phyloP scores from a whole-genome alignment of 2,329 filamentous ascomycete genomes.

The Colletotrichum falcatum region DNA sequence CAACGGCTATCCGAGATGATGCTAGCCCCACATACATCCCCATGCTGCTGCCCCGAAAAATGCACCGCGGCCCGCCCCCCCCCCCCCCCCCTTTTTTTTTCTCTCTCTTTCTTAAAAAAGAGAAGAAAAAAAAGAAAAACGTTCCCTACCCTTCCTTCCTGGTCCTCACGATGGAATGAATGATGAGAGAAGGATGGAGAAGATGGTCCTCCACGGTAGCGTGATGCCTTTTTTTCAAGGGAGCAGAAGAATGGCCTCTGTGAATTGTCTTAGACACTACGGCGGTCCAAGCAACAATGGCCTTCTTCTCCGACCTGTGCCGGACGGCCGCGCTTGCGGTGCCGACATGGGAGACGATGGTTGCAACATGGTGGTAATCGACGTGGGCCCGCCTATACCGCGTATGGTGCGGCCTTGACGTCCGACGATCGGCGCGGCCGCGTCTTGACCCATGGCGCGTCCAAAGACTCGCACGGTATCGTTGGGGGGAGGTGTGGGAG shows the following conservation, averaged over 20 bases:
- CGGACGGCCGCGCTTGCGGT: constrained; percentile 16
- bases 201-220: not conserved
- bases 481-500: too few relatives aligned
- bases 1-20: constrained; percentile 19
- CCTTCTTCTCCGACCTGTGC: constrained; percentile 28
- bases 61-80: constrained; percentile 11
- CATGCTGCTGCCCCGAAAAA: constrained; percentile 26
- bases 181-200: constrained; percentile 22
- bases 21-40: constrained; percentile 31
- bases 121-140: too few relatives aligned
- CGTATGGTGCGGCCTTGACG: not conserved
- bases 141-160: not conserved
- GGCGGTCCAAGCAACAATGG: constrained; percentile 21
- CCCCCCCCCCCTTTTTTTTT: too few relatives aligned
- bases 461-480: constrained; percentile 1
- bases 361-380: not conserved
- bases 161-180: constrained; percentile 19
- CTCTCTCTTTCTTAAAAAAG: too few relatives aligned
- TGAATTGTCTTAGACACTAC: constrained; percentile 18
- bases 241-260: not conserved
- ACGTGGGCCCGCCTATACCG: constrained; percentile 1
- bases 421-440: constrained; percentile 21
- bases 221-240: not conserved
- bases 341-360: constrained; percentile 1
- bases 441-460: constrained; percentile 4